Evolutionary conservation across 129 eudicot species (phyloP), one percentile per base, ranked within the genome.

Genomic region (Flaveria brownii): DNA sequence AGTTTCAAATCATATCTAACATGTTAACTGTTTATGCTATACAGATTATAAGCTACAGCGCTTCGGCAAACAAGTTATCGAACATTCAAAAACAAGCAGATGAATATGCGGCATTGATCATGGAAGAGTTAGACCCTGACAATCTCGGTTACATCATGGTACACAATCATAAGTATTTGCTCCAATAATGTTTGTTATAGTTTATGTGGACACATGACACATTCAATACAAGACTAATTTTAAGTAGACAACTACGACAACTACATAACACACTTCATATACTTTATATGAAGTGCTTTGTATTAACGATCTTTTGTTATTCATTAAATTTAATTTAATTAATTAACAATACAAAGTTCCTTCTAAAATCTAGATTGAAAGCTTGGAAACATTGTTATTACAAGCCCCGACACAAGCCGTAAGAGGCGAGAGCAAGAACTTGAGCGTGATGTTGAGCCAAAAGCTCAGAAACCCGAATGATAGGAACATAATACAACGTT

Each of bases 41-140:
- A 26, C 65, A 71, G 76, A 71, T 71, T 55, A 71, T 71, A 71
- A 71, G 59, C 63, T 20, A 52, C 9, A 71, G 76, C 52, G 76
- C 76, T 56, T 71, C 76, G 17, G 76, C 76, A 1, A 71, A 71
- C 64, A 71, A 71, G 64, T 56, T 71, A 71, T 71, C 64, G 22
- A 71, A 56, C 59, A 50, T 71, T 39, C 76, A 71, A 71, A 56
- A 71, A 71, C 76, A 71, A 52, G 76, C 76, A 5, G 76, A 71
- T 3, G 76, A 71, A 39, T 71, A 71, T 14, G 76, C 76, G 36
- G 65, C 76, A 16, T 71, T 71, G 59, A 71, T 71, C 43, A 71
- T 71, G 65, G 76, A 71, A 52, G 76, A 71, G 11, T 71, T 71
- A 43, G 76, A 71, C 59, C 76, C 76, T 9, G 76, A 71, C 22